These are phyloP conservation scores for Podospora conica DNA, from an alignment of 495 filamentous ascomycete species.

Conservation along the genomic window DNA sequence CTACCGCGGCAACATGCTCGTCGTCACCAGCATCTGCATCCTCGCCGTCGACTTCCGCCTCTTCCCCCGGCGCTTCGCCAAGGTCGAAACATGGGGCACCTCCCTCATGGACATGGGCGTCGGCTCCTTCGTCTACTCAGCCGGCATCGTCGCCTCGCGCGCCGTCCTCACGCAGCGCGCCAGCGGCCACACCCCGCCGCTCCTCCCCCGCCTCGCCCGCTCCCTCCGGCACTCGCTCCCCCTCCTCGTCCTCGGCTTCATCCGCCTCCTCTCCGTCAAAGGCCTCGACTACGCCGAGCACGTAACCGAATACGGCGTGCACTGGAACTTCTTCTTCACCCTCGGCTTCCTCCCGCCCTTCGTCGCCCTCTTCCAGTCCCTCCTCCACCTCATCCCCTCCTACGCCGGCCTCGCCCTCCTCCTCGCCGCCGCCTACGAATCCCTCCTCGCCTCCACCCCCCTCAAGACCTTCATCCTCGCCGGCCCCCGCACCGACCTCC, in stretches of 20 bases:
- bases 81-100: slow-evolving; percentile 97
- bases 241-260: slow-evolving; percentile 70
- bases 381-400: slow-evolving; percentile 56
- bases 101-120: slow-evolving; percentile 98
- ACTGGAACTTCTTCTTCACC: slow-evolving; percentile 99
- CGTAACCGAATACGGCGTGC: slow-evolving; percentile 94
- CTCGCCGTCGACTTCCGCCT: slow-evolving; percentile 93
- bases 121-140: slow-evolving; percentile 94
- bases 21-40: slow-evolving; percentile 87
- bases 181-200: slow-evolving; percentile 38
- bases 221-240: slow-evolving; percentile 78
- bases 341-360: slow-evolving; percentile 84
- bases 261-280: slow-evolving; percentile 84
- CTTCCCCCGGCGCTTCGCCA: slow-evolving; percentile 92
- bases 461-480: slow-evolving; percentile 79
- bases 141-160: slow-evolving; percentile 84
- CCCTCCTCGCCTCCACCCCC: slow-evolving; percentile 65
- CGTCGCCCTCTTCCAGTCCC: slow-evolving; percentile 74
- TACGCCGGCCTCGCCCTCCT: slow-evolving; percentile 65
- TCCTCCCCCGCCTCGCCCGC: slow-evolving; percentile 49
- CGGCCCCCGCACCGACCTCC: slow-evolving; percentile 66
- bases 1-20: slow-evolving; percentile 86
- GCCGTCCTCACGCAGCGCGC: slow-evolving; percentile 69
- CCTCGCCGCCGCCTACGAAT: slow-evolving; percentile 61
- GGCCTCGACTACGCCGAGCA: slow-evolving; percentile 94